Percentiles rank a stretch among this genome's conserved stretches.
Conservation (phyloP, 805 yeast genomes). For the Saturnispora mendoncae region DNA sequence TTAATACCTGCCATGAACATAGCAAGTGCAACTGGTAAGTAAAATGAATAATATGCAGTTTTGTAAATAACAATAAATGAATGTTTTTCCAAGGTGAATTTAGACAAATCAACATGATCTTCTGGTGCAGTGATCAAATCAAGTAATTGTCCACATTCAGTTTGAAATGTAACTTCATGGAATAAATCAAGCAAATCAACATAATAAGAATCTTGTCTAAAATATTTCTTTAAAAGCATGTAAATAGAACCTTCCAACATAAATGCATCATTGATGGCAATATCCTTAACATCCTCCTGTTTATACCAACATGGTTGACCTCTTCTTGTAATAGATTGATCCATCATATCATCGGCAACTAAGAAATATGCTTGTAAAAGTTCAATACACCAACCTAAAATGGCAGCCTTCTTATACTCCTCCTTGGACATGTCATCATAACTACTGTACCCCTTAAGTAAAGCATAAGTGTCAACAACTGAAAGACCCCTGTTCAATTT, state of each 20-base stretch:
- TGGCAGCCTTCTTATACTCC: constrained; percentile 77
- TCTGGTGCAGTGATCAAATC: constrained; percentile 97
- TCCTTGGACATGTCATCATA: constrained; percentile 48
- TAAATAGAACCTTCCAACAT: constrained; percentile 95
- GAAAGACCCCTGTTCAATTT: constrained; percentile 94
- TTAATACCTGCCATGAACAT: constrained; percentile 84
- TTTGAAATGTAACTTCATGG: constrained; percentile 96
- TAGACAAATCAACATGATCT: constrained; percentile 79
- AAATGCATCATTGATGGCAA: constrained; percentile 95
- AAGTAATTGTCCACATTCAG: constrained; percentile 92
- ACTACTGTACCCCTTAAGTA: constrained; percentile 56
- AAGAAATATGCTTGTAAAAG: constrained; percentile 91
- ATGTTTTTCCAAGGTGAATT: constrained; percentile 82
- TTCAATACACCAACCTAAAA: constrained; percentile 94
- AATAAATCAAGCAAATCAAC: constrained; percentile 85
- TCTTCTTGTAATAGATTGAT: constrained; percentile 89
- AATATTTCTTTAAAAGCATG: constrained; percentile 78
- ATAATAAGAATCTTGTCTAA: constrained; percentile 73
- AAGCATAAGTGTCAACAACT: constrained; percentile 84
- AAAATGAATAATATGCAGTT: constrained; percentile 96
- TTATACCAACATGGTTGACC: constrained; percentile 99
- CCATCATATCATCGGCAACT: constrained; percentile 99
- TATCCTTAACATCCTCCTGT: constrained; percentile 68
- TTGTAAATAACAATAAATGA: constrained; percentile 92
- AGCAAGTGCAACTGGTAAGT: constrained; percentile 94